phyloP scores from a whole-genome alignment of 345 rosid genomes.

The Eucalyptus grandis region DNA sequence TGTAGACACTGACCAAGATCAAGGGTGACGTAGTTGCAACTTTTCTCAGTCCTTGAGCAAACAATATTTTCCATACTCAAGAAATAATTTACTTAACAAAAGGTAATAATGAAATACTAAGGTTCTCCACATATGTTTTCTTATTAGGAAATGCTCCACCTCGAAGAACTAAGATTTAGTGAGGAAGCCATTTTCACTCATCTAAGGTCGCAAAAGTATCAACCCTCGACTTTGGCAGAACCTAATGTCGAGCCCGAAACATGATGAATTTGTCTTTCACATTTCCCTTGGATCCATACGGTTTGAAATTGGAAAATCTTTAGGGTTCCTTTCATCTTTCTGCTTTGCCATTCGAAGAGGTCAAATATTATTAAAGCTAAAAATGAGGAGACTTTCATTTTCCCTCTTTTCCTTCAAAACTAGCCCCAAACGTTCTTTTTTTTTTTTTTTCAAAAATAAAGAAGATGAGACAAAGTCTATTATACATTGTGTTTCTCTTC shows the following conservation, averaged over 20 bases:
- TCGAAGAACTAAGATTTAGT: background rate
- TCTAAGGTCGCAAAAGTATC: background rate
- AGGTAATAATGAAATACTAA: no score
- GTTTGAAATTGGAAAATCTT: no score
- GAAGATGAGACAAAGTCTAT: background rate
- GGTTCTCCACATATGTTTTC: background rate
- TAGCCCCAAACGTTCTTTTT: fast-evolving
- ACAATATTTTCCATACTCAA: no score
- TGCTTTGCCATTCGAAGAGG: background rate
- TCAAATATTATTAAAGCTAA: background rate
- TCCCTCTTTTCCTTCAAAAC: background rate
- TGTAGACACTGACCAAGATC: no score
- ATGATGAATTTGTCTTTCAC: background rate
- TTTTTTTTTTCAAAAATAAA: no score
- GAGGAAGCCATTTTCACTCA: background rate
- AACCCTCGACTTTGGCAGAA: background rate
- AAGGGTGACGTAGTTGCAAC: no score
- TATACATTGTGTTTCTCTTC: background rate
- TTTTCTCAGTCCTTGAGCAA: no score
- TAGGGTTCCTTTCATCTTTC: background rate
- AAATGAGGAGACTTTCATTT: background rate
- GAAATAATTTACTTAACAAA: no score
- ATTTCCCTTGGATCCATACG: no score
- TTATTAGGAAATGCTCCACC: background rate
- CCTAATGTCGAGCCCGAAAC: background rate